Evolutionary conservation across 2,329 filamentous ascomycete species (phyloP).

Genomic region (Rosellinia necatrix): DNA sequence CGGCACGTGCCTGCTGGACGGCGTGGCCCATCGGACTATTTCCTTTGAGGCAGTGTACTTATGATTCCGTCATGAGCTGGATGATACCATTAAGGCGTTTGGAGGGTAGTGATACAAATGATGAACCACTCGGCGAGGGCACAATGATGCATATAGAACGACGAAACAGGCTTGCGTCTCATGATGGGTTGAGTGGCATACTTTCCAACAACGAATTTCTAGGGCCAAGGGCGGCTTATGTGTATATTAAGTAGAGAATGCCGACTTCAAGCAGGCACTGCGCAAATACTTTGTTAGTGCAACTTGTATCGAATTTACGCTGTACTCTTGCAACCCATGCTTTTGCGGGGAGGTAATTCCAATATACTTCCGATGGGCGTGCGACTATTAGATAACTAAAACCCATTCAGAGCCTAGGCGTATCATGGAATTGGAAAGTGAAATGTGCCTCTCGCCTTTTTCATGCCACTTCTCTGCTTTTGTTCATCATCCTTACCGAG

Average conservation of each 20-base stretch:
- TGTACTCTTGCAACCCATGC: neutral
- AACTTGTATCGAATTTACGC: neutral
- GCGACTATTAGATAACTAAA: too few species aligned
- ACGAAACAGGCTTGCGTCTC: conserved; percentile 12
- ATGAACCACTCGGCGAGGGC: conserved; percentile 14
- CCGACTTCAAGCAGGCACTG: conserved; percentile 10
- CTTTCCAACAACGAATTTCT: conserved; percentile 10
- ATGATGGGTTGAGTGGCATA: conserved; percentile 14
- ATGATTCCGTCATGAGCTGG: conserved; percentile 29
- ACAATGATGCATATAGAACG: conserved; percentile 26
- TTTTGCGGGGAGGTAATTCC: neutral
- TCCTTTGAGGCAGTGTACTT: conserved; percentile 54
- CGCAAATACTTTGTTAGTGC: neutral
- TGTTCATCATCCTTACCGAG: too few species aligned
- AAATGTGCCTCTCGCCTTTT: too few species aligned
- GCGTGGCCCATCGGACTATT: conserved; percentile 71
- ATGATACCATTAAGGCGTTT: conserved; percentile 40
- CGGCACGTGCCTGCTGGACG: conserved; percentile 77
- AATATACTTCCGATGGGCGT: too few species aligned
- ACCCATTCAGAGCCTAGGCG: too few species aligned
- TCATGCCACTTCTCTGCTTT: too few species aligned
- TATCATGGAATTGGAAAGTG: too few species aligned
- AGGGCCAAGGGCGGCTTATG: conserved; percentile 4
- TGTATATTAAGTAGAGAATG: conserved; percentile 25
- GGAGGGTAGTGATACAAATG: conserved; percentile 24